These are phyloP conservation scores for Fusarium robinianum DNA, from an alignment of 2,329 filamentous ascomycete species.

Conservation along the genomic window DNA sequence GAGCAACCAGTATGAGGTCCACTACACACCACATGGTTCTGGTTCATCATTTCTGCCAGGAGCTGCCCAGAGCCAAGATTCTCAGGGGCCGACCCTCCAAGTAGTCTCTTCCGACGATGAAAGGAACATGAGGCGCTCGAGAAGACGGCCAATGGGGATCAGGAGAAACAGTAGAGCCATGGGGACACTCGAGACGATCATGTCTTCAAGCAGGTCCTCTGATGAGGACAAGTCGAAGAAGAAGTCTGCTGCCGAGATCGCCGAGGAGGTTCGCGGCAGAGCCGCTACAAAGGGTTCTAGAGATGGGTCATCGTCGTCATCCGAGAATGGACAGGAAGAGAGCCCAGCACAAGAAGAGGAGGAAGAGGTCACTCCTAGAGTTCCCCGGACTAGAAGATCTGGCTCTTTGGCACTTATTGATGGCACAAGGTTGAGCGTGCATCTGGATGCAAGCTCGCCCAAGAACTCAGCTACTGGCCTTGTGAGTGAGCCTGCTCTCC, in stretches of 20 bases:
- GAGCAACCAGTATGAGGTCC: constrained; percentile 69
- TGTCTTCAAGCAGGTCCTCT: constrained; percentile 67
- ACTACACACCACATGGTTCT: constrained; percentile 65
- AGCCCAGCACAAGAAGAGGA: constrained; percentile 30
- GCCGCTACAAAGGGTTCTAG: constrained; percentile 46
- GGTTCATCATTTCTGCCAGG: constrained; percentile 53
- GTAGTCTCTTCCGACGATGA: constrained; percentile 63
- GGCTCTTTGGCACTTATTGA: constrained; percentile 46
- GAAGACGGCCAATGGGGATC: constrained; percentile 47
- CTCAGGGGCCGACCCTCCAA: constrained; percentile 59
- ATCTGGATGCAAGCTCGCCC: constrained; percentile 35
- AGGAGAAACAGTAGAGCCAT: constrained; percentile 60
- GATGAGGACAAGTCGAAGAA: constrained; percentile 65
- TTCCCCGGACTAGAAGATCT: constrained; percentile 35
- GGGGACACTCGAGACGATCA: constrained; percentile 68
- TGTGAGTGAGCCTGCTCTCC: constrained; percentile 59
- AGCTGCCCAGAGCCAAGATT: constrained; percentile 38
- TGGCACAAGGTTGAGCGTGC: constrained; percentile 41
- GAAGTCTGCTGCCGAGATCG: constrained; percentile 61
- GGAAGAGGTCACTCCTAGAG: constrained; percentile 22
- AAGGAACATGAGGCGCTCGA: constrained; percentile 44
- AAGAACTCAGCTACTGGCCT: constrained; percentile 48
- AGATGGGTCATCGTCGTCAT: constrained; percentile 38
- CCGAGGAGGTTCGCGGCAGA: constrained; percentile 58
- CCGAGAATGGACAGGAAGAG: constrained; percentile 38